Evolutionary conservation across 78 protist species (phyloP).

Genomic region (Creolimax fragrantissima): DNA sequence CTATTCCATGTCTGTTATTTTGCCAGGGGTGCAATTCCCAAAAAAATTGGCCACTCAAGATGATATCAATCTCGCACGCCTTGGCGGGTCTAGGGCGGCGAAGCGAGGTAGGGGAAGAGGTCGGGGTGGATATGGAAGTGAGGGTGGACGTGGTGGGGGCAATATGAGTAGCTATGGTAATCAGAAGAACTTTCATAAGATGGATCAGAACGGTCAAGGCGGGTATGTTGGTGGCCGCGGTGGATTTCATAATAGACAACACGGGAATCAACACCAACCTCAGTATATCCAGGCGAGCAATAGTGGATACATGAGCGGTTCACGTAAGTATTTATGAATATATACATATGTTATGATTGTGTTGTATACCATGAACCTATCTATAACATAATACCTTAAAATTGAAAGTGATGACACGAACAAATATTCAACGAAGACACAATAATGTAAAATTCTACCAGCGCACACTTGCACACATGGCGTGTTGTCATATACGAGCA

Average conservation of each 20-base stretch:
- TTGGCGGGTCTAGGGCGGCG: not conserved
- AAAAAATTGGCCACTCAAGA: not conserved
- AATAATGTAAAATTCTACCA: too few species aligned
- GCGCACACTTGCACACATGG: too few species aligned
- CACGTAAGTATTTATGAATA: too few species aligned
- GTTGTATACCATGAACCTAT: not conserved
- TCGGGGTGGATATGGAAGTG: not conserved
- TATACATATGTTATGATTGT: not conserved
- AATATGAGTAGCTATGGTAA: not conserved
- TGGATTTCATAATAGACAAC: not conserved
- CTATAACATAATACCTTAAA: not conserved
- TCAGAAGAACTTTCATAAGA: not conserved
- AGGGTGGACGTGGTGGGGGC: not conserved
- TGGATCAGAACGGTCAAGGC: too few species aligned
- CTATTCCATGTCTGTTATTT: not conserved
- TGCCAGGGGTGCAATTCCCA: not conserved
- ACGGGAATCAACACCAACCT: not conserved
- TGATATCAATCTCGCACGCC: not conserved
- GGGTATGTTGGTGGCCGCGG: not conserved
- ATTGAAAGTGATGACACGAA: too few species aligned
- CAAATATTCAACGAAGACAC: too few species aligned
- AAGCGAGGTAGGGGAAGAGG: not conserved
- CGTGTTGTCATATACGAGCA: too few species aligned
- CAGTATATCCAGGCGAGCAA: not conserved
- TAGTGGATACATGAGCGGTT: not conserved